These are phyloP conservation scores for Hyaloperonospora brassicae DNA, from an alignment of 352 stramenopile species.

Conservation along the genomic window DNA sequence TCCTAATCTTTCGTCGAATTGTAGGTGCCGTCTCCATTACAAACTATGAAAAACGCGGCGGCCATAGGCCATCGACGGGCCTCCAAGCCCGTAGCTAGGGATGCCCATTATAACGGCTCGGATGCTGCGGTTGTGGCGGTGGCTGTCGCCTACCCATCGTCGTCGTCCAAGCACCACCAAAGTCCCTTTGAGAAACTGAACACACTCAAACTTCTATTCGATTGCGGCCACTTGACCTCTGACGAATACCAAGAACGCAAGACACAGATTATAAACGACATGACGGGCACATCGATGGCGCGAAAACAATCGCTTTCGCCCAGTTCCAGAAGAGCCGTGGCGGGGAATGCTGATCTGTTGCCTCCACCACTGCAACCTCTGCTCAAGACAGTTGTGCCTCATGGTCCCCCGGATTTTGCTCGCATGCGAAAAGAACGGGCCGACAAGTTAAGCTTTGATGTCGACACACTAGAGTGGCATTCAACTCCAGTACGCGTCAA, in stretches of 20 bases:
- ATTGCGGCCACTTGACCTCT: constrained; percentile 65
- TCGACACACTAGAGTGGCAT: constrained; percentile 76
- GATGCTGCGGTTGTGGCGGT: constrained; percentile 17
- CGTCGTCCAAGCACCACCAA: constrained; percentile 6
- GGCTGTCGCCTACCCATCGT: constrained; percentile 15
- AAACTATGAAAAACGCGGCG: constrained; percentile 18
- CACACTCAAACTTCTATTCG: constrained; percentile 72
- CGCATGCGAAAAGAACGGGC: constrained; percentile 54
- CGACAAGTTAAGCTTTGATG: constrained; percentile 78
- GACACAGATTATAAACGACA: constrained; percentile 84
- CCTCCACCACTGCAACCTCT: constrained; percentile 46
- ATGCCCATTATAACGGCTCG: constrained; percentile 8
- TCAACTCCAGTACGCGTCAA: constrained; percentile 53
- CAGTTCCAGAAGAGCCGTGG: constrained; percentile 5
- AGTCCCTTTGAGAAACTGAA: constrained; percentile 83
- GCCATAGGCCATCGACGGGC: constrained; percentile 10
- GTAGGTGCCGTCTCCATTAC: too few relatives aligned
- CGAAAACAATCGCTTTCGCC: constrained; percentile 44
- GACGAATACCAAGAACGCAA: constrained; percentile 81
- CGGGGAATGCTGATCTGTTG: background rate
- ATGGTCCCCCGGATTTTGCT: constrained; percentile 59
- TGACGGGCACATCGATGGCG: constrained; percentile 72
- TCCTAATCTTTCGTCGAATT: too few relatives aligned
- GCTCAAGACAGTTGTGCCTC: constrained; percentile 74
- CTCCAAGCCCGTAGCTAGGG: constrained; percentile 14